Conservation (phyloP, 177 flowering plant species). For the Vitis hybrid region DNA sequence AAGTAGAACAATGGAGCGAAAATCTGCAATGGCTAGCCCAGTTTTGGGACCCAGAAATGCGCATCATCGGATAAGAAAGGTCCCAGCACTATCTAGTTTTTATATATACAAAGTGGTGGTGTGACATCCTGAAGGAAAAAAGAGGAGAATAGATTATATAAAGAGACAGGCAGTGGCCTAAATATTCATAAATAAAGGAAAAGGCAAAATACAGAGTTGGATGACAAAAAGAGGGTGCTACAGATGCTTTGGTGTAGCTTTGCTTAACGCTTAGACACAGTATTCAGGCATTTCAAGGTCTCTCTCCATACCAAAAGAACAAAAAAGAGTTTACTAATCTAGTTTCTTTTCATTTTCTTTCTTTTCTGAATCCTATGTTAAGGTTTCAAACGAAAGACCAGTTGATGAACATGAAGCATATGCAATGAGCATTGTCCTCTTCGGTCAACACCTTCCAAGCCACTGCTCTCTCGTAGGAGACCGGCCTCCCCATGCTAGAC, state of each 20-base stretch:
- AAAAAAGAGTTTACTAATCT: conserved; percentile 1
- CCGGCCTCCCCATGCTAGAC: conserved; percentile 56
- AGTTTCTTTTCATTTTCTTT: background rate
- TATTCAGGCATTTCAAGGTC: background rate
- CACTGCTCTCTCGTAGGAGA: conserved; percentile 50
- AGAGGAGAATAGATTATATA: background rate
- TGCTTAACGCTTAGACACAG: background rate
- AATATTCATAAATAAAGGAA: background rate
- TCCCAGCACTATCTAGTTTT: background rate
- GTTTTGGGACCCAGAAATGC: background rate
- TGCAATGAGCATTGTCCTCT: conserved; percentile 47
- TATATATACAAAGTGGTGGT: background rate
- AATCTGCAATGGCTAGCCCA: background rate
- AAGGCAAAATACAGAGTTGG: background rate
- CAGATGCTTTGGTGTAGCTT: background rate
- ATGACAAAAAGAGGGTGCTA: background rate
- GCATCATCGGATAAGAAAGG: background rate
- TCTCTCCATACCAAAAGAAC: background rate
- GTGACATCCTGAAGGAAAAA: background rate
- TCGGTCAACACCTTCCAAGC: conserved; percentile 58
- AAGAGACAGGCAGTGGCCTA: background rate
- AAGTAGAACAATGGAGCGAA: background rate
- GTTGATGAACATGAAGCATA: conserved; percentile 54
- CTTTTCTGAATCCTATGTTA: conserved; percentile 6
- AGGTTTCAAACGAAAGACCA: conserved; percentile 50